Percentiles rank a stretch among this genome's conserved stretches.
phyloP scores from a whole-genome alignment of 1,284 basidiomycete species.

The Caloboletus firmus region DNA sequence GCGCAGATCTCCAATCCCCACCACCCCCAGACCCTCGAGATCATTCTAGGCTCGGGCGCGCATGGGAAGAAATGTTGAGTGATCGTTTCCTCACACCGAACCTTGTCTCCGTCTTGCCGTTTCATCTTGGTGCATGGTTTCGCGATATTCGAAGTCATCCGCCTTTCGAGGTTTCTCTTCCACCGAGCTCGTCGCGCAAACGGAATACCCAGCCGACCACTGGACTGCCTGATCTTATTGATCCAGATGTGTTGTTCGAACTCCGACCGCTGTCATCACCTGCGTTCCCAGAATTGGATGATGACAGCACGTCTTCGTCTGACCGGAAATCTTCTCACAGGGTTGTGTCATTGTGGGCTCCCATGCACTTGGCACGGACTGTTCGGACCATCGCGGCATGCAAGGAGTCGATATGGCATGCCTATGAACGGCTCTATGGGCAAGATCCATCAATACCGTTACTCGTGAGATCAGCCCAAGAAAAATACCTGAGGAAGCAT shows the following conservation, averaged over 20 bases:
- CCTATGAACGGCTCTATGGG: constrained; percentile 54
- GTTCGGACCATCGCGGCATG: constrained; percentile 57
- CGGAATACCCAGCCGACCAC: constrained; percentile 8
- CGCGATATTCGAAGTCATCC: constrained; percentile 51
- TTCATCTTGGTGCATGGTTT: constrained; percentile 65
- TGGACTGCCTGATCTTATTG: constrained; percentile 21
- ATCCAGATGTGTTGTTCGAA: constrained; percentile 34
- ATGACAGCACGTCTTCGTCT: constrained; percentile 10
- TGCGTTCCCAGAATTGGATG: constrained; percentile 16
- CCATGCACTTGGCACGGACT: constrained; percentile 62
- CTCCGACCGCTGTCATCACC: constrained; percentile 30
- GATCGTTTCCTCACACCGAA: constrained; percentile 56
- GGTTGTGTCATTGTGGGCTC: constrained; percentile 44
- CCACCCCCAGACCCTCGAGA: constrained; percentile 51
- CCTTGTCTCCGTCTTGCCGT: constrained; percentile 60
- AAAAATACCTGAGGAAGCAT: constrained; percentile 34
- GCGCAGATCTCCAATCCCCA: constrained; percentile 9
- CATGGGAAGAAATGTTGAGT: constrained; percentile 70
- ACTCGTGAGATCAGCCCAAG: constrained; percentile 33
- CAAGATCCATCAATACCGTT: constrained; percentile 38
- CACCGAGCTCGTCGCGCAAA: constrained; percentile 44
- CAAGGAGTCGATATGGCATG: constrained; percentile 67
- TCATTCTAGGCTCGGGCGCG: constrained; percentile 57
- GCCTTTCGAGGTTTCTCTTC: constrained; percentile 54
- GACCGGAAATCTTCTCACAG: constrained; percentile 27